Evolutionary conservation across 2,329 filamentous ascomycete species (phyloP), one percentile per base, ranked within the genome.

Genomic region (Venturia asperata): DNA sequence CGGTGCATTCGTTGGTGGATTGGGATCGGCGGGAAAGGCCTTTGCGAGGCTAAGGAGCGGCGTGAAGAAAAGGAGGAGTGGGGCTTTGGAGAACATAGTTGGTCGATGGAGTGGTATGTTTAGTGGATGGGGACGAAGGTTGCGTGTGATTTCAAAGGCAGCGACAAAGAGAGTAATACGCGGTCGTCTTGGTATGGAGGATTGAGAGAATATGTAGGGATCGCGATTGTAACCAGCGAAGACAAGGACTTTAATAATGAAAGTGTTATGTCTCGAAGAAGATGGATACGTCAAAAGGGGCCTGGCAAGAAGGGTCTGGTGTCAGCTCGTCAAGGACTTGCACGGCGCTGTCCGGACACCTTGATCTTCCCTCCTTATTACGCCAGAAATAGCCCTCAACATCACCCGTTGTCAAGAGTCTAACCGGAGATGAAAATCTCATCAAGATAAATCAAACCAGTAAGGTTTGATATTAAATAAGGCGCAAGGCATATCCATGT

Each of bases 391-490:
- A 55, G 27, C 11, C 49, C 49, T 34, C 15, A 15, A 30, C 49
- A 19, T 55, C 49, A 34, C 49, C 24, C 24, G 24, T 3, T 55
- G 24, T 34, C 11, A 55, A 34, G 34, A 55, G 49, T n/a, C 15
- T 34, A 6, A 55, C 30, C 24, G 2, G 24, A 55, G 24, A 34
- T 34, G 49, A 55, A 55, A 55, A 17, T 24, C 15, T 55, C 49
- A 55, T 55, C 24, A 55, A 55, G 10, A 17, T 5, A 34, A 34
- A 55, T 34, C 45, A 47, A 4, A 10, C 45, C 17, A 21, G 45
- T 24, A 47, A 34, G 49, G 49, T 34, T 55, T 55, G 49, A 55
- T 55, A 55, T 55, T 55, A 55, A 34, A 34, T 2, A 55, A 24
- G 24, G 49, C 13, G 49, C 49, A 37, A 37, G 13, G 9, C 17